phyloP scores from a whole-genome alignment of 2,329 filamentous ascomycete species.

The Davidsoniella australis region DNA sequence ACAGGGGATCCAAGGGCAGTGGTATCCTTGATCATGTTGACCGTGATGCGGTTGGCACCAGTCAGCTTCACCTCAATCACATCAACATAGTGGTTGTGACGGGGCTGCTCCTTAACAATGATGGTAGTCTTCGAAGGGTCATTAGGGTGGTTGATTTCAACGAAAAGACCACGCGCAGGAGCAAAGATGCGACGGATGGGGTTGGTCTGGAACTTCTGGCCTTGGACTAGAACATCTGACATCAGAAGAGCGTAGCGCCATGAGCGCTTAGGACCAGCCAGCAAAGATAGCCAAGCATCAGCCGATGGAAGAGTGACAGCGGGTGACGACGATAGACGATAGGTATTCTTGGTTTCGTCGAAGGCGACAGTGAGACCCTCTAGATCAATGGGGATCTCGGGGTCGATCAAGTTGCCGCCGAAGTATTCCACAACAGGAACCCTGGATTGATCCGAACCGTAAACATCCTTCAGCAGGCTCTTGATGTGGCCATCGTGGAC shows the following conservation, averaged over 20 bases:
- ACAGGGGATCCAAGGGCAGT: conserved; percentile 70
- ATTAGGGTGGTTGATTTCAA: conserved; percentile 72
- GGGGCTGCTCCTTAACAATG: conserved; percentile 69
- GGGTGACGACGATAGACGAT: conserved; percentile 63
- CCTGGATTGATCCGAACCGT: conserved; percentile 51
- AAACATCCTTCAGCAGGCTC: conserved; percentile 61
- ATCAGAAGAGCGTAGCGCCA: conserved; percentile 94
- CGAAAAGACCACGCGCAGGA: conserved; percentile 68
- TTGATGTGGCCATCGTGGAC: conserved; percentile 82
- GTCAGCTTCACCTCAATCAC: conserved; percentile 72
- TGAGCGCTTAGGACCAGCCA: conserved; percentile 71
- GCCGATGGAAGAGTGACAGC: conserved; percentile 57
- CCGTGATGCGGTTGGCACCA: conserved; percentile 60
- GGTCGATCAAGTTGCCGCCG: conserved; percentile 66
- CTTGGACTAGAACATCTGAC: conserved; percentile 85
- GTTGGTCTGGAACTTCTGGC: conserved; percentile 93
- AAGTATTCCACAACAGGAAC: conserved; percentile 91
- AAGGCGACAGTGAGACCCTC: conserved; percentile 76
- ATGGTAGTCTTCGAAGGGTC: conserved; percentile 73
- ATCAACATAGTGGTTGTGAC: conserved; percentile 71
- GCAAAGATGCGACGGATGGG: conserved; percentile 84
- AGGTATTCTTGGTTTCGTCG: conserved; percentile 61
- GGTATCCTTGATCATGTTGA: conserved; percentile 86
- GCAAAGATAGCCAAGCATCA: conserved; percentile 72
- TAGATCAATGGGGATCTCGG: conserved; percentile 55